A percentile compares a stretch with the other conserved stretches of the same genome.
Evolutionary conservation across 768 basidiomycete genomes (phyloP).

Genomic region (Suillus weaverae): DNA sequence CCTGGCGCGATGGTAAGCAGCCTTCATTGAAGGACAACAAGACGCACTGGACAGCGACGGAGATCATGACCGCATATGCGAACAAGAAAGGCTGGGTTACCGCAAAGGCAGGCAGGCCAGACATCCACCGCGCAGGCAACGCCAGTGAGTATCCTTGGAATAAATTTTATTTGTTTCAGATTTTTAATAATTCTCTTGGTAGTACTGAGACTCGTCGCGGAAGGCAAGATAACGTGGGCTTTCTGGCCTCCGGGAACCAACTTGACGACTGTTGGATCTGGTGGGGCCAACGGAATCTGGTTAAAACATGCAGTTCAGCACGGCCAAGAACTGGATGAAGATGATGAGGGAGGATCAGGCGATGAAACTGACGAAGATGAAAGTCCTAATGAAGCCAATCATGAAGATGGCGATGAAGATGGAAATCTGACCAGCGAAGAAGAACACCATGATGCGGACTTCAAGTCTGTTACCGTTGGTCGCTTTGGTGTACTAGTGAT

Average conservation of each 20-base stretch:
- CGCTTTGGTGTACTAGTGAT: slow-evolving; percentile 35
- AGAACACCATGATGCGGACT: slow-evolving; percentile 13
- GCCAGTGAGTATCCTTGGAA: slow-evolving; percentile 58
- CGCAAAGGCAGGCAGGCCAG: slow-evolving; percentile 87
- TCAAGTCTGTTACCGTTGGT: slow-evolving; percentile 8
- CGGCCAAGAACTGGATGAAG: slow-evolving; percentile 24
- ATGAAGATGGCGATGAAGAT: slow-evolving; percentile 5
- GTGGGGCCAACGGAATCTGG: slow-evolving; percentile 55
- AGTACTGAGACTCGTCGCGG: slow-evolving; percentile 85
- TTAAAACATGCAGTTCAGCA: slow-evolving; percentile 36
- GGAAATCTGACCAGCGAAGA: slow-evolving; percentile 1
- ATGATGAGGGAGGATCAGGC: slow-evolving; percentile 21
- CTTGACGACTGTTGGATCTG: slow-evolving; percentile 23
- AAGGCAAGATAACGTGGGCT: slow-evolving; percentile 79
- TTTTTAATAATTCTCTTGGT: slow-evolving; percentile 1
- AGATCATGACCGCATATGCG: slow-evolving; percentile 79
- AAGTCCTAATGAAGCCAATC: slow-evolving; percentile 15
- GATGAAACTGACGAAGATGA: slow-evolving; percentile 25
- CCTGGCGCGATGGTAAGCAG: slow-evolving; percentile 62
- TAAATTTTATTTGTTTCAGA: neutral
- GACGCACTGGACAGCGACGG: slow-evolving; percentile 78
- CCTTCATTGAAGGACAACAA: slow-evolving; percentile 19
- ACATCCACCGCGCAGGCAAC: slow-evolving; percentile 88
- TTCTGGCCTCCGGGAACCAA: slow-evolving; percentile 72
- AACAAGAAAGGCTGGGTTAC: slow-evolving; percentile 81